Percentiles rank a stretch among this genome's conserved stretches.
Evolutionary conservation across 75 land plant species (phyloP).

Genomic region (Sequoia sempervirens): DNA sequence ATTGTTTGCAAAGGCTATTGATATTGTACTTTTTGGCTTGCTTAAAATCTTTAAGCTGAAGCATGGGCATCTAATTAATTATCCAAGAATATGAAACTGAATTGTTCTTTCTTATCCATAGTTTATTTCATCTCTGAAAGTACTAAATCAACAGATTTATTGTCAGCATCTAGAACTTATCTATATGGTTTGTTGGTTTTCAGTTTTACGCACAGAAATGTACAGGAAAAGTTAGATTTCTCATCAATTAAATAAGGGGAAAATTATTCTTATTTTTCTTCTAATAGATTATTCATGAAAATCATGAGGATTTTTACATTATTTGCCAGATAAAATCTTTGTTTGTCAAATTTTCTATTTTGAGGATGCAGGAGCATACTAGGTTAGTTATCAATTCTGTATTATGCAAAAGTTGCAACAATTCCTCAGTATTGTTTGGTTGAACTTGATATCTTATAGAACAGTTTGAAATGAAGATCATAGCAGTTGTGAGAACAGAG

Average conservation of each 20-base stretch:
- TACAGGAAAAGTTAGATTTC: not conserved
- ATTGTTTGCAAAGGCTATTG: not conserved
- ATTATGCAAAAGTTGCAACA: not conserved
- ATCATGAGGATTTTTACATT: not conserved
- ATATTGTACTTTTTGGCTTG: not conserved
- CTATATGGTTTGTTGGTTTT: not conserved
- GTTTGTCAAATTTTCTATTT: not conserved
- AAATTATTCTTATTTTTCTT: not conserved
- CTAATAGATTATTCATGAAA: not conserved
- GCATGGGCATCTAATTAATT: not conserved
- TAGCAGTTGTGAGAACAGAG: not conserved
- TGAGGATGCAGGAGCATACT: not conserved
- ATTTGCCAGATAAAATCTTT: not conserved
- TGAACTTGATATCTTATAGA: not conserved
- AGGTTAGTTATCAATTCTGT: not conserved
- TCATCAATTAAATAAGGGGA: not conserved
- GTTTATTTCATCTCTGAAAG: not conserved
- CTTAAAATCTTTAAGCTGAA: not conserved
- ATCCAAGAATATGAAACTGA: not conserved
- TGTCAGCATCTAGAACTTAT: not conserved
- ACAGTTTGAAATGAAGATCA: not conserved
- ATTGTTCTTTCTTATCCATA: not conserved
- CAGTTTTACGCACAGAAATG: not conserved
- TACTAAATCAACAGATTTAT: not conserved
- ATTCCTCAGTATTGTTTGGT: not conserved